Conservation (phyloP, 2,329 filamentous ascomycete species). For the Massarina eburnea region DNA sequence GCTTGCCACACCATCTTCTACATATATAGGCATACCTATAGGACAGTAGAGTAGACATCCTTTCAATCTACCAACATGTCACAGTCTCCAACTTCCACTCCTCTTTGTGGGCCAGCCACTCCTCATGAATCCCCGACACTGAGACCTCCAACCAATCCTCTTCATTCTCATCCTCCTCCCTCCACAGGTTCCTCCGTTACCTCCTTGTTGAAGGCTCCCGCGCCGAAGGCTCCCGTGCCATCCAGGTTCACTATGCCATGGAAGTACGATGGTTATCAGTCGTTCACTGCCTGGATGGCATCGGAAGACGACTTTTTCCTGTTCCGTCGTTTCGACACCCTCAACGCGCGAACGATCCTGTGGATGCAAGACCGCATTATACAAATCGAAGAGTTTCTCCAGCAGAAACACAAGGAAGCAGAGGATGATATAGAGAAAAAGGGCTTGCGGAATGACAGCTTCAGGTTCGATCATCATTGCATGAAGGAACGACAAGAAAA, state of each 20-base stretch:
- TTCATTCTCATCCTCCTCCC: too few species aligned
- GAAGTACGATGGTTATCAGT: slow-evolving; percentile 32
- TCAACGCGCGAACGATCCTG: slow-evolving; percentile 27
- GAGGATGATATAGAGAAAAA: slow-evolving; percentile 1
- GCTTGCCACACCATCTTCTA: too few species aligned
- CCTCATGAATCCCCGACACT: too few species aligned
- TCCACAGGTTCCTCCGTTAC: too few species aligned
- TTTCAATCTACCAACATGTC: too few species aligned
- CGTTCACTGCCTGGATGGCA: slow-evolving; percentile 30
- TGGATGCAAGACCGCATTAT: slow-evolving; percentile 25
- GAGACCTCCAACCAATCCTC: too few species aligned
- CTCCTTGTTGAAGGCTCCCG: neutral
- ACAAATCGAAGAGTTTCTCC: slow-evolving; percentile 14
- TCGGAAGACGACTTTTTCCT: slow-evolving; percentile 36
- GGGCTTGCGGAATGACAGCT: slow-evolving; percentile 13
- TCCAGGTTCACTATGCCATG: slow-evolving; percentile 4
- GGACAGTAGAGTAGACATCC: too few species aligned
- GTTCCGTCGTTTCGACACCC: slow-evolving; percentile 24
- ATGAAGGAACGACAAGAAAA: slow-evolving; percentile 10
- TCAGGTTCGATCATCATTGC: slow-evolving; percentile 14
- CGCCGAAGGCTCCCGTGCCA: neutral
- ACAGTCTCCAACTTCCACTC: too few species aligned
- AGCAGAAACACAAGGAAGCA: slow-evolving; percentile 9
- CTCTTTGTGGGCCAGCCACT: too few species aligned
- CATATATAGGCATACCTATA: too few species aligned